Evolutionary conservation across 768 basidiomycete species (phyloP).

Genomic region (Hericium alpestre): DNA sequence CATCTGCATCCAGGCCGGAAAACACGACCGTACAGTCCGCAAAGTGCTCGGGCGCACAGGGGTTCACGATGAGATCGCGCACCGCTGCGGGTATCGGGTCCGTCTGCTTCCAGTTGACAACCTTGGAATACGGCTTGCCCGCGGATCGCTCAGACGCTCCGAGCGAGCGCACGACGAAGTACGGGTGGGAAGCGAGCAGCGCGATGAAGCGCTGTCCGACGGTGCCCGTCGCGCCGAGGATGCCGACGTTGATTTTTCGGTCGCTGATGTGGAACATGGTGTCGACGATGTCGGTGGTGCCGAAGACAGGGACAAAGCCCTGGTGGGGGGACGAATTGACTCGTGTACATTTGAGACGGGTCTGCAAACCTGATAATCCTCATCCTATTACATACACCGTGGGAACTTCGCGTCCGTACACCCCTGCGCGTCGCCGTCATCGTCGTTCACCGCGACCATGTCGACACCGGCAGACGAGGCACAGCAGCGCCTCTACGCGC

Average conservation of each 20-base stretch:
- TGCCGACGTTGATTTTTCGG: slow-evolving; percentile 40
- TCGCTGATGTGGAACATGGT: not conserved
- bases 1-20: slow-evolving; percentile 92
- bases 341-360: not conserved
- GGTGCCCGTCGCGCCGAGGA: slow-evolving; percentile 85
- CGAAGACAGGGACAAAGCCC: not conserved
- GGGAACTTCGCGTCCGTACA: not conserved
- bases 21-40: slow-evolving; percentile 79
- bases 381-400: not conserved
- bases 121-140: slow-evolving; percentile 66
- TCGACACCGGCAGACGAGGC: slow-evolving; percentile 30
- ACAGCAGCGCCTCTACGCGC: slow-evolving; percentile 52
- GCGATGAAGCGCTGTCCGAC: slow-evolving; percentile 94
- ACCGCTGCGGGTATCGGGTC: slow-evolving; percentile 61
- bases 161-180: slow-evolving; percentile 77
- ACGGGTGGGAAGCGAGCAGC: slow-evolving; percentile 80
- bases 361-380: not conserved
- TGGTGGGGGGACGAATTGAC: not conserved
- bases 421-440: not conserved
- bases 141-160: slow-evolving; percentile 86
- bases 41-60: slow-evolving; percentile 74
- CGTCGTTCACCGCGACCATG: slow-evolving; percentile 5
- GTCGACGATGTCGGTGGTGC: not conserved
- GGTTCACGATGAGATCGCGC: slow-evolving; percentile 53
- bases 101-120: slow-evolving; percentile 82